Percentiles rank a stretch among this genome's conserved stretches.
phyloP scores from a whole-genome alignment of 345 rosid genomes.

The Gossypium australe region DNA sequence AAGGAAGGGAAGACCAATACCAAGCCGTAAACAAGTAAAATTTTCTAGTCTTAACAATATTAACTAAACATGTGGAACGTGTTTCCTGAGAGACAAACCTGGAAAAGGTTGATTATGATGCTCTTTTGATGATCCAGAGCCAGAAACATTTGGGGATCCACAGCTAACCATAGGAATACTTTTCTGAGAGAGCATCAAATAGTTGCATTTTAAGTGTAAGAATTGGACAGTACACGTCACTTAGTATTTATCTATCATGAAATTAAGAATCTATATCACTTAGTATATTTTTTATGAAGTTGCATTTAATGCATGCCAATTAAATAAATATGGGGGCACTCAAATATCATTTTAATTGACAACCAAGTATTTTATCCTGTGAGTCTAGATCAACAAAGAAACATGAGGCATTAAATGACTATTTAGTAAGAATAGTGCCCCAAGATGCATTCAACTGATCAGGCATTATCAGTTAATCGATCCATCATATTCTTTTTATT shows the following conservation, averaged over 20 bases:
- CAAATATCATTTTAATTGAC: constrained; percentile 5
- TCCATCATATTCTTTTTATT: neutral
- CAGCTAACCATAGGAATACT: constrained; percentile 20
- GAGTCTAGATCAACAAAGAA: neutral
- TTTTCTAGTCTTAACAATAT: neutral
- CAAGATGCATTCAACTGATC: neutral
- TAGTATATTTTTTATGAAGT: neutral
- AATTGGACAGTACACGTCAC: no score
- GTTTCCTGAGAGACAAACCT: constrained; percentile 39
- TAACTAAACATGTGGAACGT: neutral
- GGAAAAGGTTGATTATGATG: constrained; percentile 36
- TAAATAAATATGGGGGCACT: neutral
- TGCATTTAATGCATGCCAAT: neutral
- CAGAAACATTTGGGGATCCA: constrained; percentile 36
- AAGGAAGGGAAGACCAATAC: neutral
- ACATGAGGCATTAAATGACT: neutral
- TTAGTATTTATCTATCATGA: no score
- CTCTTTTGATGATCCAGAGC: constrained; percentile 43
- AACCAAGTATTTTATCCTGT: neutral
- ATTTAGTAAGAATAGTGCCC: neutral
- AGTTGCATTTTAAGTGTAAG: neutral
- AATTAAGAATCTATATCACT: neutral
- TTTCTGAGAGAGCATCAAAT: constrained; percentile 28
- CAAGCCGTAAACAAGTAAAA: neutral
- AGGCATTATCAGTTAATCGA: neutral